Percentiles rank a stretch among this genome's conserved stretches.
Evolutionary conservation across 225 moss, liverwort and hornwort species (phyloP).

Genomic region (Asterella californica): DNA sequence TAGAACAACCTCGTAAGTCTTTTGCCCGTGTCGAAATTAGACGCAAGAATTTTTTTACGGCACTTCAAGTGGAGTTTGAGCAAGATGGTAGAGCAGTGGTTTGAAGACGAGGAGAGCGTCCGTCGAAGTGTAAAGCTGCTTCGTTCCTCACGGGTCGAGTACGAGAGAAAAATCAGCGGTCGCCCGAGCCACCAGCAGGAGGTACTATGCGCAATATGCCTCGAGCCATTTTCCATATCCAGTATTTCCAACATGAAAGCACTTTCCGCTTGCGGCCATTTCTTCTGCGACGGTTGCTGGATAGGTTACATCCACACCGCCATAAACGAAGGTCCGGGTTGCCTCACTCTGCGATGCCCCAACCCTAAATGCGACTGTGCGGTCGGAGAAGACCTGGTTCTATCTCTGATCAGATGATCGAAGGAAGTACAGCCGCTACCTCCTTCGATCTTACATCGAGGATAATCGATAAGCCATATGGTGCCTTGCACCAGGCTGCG

Average conservation of each 20-base stretch:
- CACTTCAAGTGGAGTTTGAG: constrained; percentile 95
- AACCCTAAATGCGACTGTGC: constrained; percentile 89
- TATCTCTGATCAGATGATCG: constrained; percentile 64
- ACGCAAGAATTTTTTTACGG: constrained; percentile 81
- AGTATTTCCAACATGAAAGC: constrained; percentile 64
- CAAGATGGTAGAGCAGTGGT: constrained; percentile 97
- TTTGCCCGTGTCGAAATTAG: constrained; percentile 65
- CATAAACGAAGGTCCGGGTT: constrained; percentile 91
- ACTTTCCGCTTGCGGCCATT: constrained; percentile 74
- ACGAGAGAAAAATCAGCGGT: constrained; percentile 33
- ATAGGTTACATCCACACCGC: constrained; percentile 92
- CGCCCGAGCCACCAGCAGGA: constrained; percentile 37
- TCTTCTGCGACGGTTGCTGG: constrained; percentile 97
- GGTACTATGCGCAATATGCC: constrained; percentile 80
- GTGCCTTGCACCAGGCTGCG: constrained; percentile 98
- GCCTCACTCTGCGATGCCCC: constrained; percentile 84
- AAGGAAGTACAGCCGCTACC: constrained; percentile 72
- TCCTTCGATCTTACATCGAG: constrained; percentile 86
- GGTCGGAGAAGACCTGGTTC: constrained; percentile 91
- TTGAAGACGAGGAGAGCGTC: constrained; percentile 80
- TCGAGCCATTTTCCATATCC: constrained; percentile 50
- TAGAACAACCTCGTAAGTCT: constrained; percentile 65
- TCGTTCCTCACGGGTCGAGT: constrained; percentile 35
- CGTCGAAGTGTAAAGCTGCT: constrained; percentile 69
- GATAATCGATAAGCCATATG: constrained; percentile 93